Percentiles rank a stretch among this genome's conserved stretches.
Evolutionary conservation across 169 alveolate genomes (phyloP).

Genomic region (Plasmodium knowlesi): DNA sequence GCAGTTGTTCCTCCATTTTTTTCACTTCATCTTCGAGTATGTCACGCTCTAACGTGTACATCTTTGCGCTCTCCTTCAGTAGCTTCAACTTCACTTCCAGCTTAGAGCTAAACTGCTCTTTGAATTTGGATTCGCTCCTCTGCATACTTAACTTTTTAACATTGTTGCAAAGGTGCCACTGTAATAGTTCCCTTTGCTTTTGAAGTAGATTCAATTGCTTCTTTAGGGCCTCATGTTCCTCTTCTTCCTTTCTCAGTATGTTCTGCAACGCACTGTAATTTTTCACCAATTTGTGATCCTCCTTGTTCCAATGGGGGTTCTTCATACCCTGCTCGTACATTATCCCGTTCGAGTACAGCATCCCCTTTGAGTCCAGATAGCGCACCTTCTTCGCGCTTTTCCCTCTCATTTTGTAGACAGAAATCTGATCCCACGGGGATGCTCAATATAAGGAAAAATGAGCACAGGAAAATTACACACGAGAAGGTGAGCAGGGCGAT

Average conservation of each 20-base stretch:
- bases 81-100: constrained; percentile 32
- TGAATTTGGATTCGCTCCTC: constrained; percentile 50
- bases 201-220: constrained; percentile 22
- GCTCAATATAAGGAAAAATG: not conserved
- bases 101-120: constrained; percentile 15
- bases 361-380: constrained; percentile 69
- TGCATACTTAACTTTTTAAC: constrained; percentile 51
- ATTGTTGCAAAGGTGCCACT: constrained; percentile 60
- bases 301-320: not conserved
- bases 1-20: constrained; percentile 53
- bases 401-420: constrained; percentile 15
- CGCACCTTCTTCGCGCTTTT: constrained; percentile 21
- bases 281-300: constrained; percentile 11
- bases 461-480: not conserved
- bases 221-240: constrained; percentile 11
- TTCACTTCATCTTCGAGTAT: constrained; percentile 22
- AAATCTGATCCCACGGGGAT: not conserved
- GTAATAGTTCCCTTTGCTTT: constrained; percentile 40
- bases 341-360: constrained; percentile 39
- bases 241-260: constrained; percentile 30
- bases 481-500: not conserved
- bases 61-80: constrained; percentile 35
- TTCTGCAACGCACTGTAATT: constrained; percentile 32
- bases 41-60: constrained; percentile 52
- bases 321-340: not conserved